Evolutionary conservation across 257 asterid genomes (phyloP), one percentile per base, ranked within the genome.

Genomic region (Jacaranda copaia): DNA sequence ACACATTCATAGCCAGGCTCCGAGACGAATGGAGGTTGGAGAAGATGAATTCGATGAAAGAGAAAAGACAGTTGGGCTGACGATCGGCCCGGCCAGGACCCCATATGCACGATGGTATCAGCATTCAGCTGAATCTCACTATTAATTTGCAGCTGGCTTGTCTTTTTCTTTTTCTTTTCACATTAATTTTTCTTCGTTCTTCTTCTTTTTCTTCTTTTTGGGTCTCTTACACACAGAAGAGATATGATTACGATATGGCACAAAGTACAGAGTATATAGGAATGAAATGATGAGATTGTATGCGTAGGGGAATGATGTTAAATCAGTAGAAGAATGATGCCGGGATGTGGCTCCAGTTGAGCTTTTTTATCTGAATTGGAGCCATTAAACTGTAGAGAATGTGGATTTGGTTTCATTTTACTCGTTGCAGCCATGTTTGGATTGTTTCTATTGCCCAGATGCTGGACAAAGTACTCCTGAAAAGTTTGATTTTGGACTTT

Each of bases 11-110:
- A 40, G 96, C 97, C 0, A 82, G 94, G 83, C 94, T 83, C 57
- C 83, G 89, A 46, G 90, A 82, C 46, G 96, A 88, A 70, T 94
- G 98, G 98, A 87, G 89, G 74, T 59, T 89, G 56, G 98, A 94
- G 79, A 94, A 90, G 73, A 85, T 94, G 71, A 90, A 86, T 64
- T 89, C 97, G 1, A 10, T 84, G 18, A 85, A 78, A 46, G 94
- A 79, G 78, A 86, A 81, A 60, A 80, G 78, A 6, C 69, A 46
- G 5, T 13, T 78, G 80, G 80, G 48, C 78, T 79, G 80, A 25
- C 39, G 13, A 13, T 13, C 20, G n/a, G 16, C 57, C 42, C 55
- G 68, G 10, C 66, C 80, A n/a, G 70, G 69, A n/a, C 40, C 84
- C 74, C 66, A 15, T 38, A 6, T 25, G 12, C 25, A 39, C 20